Percentiles rank a stretch among this genome's conserved stretches.
Evolutionary conservation across 441 rosid genomes (phyloP).

Genomic region (Erodium texanum): DNA sequence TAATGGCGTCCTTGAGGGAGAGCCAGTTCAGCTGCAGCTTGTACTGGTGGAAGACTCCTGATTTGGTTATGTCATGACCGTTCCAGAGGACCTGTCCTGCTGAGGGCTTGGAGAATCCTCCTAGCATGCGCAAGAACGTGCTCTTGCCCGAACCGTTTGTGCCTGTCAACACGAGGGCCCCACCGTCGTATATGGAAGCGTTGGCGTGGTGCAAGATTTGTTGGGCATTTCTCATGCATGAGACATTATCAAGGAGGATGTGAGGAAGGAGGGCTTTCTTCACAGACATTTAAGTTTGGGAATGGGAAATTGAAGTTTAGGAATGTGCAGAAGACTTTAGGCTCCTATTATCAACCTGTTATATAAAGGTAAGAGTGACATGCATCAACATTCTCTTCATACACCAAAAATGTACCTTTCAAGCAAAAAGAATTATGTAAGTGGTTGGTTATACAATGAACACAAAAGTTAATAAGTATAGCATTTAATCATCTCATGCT

Average conservation of each 20-base stretch:
- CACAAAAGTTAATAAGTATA: neutral
- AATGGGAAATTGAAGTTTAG: neutral
- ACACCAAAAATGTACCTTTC: neutral
- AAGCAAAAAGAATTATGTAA: neutral
- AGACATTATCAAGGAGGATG: constrained; percentile 65
- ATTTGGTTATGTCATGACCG: constrained; percentile 61
- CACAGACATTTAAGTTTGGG: constrained; percentile 32
- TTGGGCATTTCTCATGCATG: constrained; percentile 86
- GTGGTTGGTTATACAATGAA: neutral
- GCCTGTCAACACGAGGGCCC: constrained; percentile 68
- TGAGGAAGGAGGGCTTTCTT: constrained; percentile 55
- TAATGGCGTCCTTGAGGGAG: constrained; percentile 71
- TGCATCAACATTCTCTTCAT: neutral
- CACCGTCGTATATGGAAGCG: constrained; percentile 64
- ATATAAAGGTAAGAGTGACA: neutral
- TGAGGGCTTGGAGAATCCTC: constrained; percentile 72
- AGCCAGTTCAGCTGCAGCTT: constrained; percentile 88
- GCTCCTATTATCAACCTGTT: neutral
- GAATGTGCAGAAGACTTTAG: neutral
- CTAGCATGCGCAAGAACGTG: constrained; percentile 72
- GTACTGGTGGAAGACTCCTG: constrained; percentile 83
- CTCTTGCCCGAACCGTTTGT: constrained; percentile 69
- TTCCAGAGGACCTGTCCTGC: constrained; percentile 91
- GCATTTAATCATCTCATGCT: neutral
- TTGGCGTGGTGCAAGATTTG: constrained; percentile 67